Percentiles rank a stretch among this genome's conserved stretches.
These are phyloP conservation scores for Ananas comosus DNA, from an alignment of 176 grass and related monocot species.

Conservation along the genomic window DNA sequence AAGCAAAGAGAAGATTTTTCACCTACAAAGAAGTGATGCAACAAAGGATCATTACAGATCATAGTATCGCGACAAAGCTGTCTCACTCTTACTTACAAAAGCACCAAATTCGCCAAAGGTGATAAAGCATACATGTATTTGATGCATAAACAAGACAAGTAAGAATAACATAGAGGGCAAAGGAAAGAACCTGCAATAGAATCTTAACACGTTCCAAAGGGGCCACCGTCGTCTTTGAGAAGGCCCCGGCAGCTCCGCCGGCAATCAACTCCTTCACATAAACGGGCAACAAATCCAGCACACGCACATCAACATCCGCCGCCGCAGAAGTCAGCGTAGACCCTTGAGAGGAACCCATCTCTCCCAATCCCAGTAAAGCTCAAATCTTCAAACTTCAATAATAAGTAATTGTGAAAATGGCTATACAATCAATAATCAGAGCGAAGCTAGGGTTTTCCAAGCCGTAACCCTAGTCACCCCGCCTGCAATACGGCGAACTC, in stretches of 20 bases:
- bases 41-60: neutral
- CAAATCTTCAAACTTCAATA: neutral
- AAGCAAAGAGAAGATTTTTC: neutral
- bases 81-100: too few species aligned
- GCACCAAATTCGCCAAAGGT: too few species aligned
- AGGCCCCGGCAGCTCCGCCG: slow-evolving; percentile 76
- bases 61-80: neutral
- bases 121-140: too few species aligned
- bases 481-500: slow-evolving; percentile 26
- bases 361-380: neutral
- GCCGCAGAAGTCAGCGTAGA: slow-evolving; percentile 64
- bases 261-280: slow-evolving; percentile 88
- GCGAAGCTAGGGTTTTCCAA: slow-evolving; percentile 7
- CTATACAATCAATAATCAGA: neutral
- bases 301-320: slow-evolving; percentile 66
- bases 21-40: neutral
- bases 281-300: slow-evolving; percentile 63
- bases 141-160: too few species aligned
- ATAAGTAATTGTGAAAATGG: neutral
- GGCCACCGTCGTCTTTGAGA: slow-evolving; percentile 90
- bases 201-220: slow-evolving; percentile 94
- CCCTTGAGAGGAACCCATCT: slow-evolving; percentile 47
- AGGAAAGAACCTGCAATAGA: slow-evolving; percentile 52
- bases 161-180: too few species aligned
- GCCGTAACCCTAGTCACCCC: slow-evolving; percentile 16